Evolutionary conservation across 1,284 basidiomycete genomes (phyloP).

Genomic region (Sanghuangporus weigelae): DNA sequence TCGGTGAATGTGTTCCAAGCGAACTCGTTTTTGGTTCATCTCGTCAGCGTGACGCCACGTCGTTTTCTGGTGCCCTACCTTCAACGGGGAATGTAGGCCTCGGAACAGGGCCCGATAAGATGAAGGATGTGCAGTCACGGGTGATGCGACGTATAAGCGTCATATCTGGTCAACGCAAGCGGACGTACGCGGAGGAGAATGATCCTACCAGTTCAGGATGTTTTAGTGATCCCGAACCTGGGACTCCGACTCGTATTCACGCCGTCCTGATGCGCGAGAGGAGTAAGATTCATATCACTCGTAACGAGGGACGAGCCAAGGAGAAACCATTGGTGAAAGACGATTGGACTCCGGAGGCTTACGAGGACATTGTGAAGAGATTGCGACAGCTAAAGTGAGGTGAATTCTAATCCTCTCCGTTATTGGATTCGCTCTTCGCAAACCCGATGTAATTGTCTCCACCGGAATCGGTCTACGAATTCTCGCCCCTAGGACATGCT

Average conservation of each 20-base stretch:
- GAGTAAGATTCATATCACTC: not conserved
- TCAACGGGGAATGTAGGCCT: not conserved
- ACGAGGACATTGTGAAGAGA: constrained; percentile 17
- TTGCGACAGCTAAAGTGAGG: constrained; percentile 11
- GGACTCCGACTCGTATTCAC: not conserved
- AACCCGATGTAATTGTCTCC: not conserved
- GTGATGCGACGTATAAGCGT: constrained; percentile 9
- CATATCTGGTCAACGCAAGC: not conserved
- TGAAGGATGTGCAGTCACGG: not conserved
- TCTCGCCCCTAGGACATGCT: not conserved
- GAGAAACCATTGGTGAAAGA: constrained; percentile 5
- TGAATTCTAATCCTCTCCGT: not conserved
- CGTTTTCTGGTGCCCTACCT: not conserved
- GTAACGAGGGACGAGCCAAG: not conserved
- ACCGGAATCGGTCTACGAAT: too few relatives aligned
- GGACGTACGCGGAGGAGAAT: not conserved
- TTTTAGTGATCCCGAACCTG: not conserved
- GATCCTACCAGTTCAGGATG: not conserved
- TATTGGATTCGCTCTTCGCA: not conserved
- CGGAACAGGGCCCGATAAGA: not conserved
- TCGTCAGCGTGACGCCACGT: not conserved
- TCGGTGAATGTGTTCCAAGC: constrained; percentile 14
- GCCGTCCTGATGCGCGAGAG: not conserved
- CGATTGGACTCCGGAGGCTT: constrained; percentile 17
- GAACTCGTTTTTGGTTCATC: constrained; percentile 14